Percentiles rank a stretch among this genome's conserved stretches.
These are phyloP conservation scores for Edaphochlamys debaryana DNA, from an alignment of 139 green algal species.

Conservation along the genomic window DNA sequence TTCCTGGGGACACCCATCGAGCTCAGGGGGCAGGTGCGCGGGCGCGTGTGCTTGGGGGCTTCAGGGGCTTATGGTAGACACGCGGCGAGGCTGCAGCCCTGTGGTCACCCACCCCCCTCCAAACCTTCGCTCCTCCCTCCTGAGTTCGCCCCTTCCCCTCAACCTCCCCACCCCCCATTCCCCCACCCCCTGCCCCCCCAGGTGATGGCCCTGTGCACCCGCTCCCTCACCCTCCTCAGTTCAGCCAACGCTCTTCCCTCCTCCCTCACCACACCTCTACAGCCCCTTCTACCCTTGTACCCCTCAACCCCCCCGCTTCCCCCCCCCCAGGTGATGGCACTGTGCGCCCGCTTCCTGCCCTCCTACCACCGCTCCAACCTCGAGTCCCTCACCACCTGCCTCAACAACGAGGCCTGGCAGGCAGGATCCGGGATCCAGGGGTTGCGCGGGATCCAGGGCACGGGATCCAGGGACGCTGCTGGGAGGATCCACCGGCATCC, in stretches of 20 bases:
- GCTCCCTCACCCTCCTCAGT: no score
- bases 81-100: no score
- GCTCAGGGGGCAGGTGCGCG: constrained; percentile 3
- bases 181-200: not conserved
- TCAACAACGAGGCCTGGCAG: constrained; percentile 50
- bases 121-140: no score
- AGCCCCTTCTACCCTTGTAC: no score
- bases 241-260: no score
- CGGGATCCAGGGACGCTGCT: not conserved
- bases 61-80: no score
- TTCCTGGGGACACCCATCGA: constrained; percentile 45
- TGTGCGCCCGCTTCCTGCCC: constrained; percentile 23
- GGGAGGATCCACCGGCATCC: no score
- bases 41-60: not conserved
- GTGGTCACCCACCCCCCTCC: no score
- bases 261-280: no score
- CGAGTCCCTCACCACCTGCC: constrained; percentile 45
- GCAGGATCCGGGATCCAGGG: not conserved
- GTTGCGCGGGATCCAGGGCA: no score
- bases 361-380: constrained; percentile 60
- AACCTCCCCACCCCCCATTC: no score
- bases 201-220: constrained; percentile 8
- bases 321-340: not conserved
- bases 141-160: no score
- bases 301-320: not conserved